Evolutionary conservation across 139 green algal species (phyloP).

Genomic region (Zygnema cylindricum): DNA sequence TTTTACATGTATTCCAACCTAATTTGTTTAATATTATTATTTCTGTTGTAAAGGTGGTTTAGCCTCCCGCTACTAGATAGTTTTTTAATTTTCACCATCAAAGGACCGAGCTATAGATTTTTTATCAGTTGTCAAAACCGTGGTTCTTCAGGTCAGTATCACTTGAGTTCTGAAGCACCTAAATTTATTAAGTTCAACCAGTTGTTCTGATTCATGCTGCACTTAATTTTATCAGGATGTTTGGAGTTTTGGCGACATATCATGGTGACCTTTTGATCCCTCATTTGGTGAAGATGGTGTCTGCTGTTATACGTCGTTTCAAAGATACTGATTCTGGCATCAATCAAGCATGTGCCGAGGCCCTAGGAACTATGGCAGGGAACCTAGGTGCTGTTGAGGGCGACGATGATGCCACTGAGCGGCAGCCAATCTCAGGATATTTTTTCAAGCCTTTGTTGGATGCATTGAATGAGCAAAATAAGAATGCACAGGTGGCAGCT

Average conservation of each 20-base stretch:
- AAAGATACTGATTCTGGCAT: constrained; percentile 34
- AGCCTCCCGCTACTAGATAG: too few relatives aligned
- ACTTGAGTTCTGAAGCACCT: too few relatives aligned
- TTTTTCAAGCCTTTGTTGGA: constrained; percentile 44
- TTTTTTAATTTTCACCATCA: too few relatives aligned
- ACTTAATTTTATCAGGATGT: too few relatives aligned
- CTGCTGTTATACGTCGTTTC: constrained; percentile 34
- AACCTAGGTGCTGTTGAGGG: neutral
- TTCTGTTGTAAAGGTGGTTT: too few relatives aligned
- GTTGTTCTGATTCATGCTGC: too few relatives aligned
- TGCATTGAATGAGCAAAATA: constrained; percentile 40
- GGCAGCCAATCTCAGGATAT: neutral
- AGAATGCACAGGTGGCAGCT: constrained; percentile 34
- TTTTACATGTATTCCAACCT: too few relatives aligned
- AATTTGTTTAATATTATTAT: too few relatives aligned
- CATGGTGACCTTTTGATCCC: constrained; percentile 26
- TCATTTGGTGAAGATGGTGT: constrained; percentile 39
- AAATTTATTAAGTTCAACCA: too few relatives aligned
- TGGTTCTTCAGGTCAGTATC: too few relatives aligned
- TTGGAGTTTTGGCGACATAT: neutral
- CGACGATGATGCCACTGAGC: neutral
- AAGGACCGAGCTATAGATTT: too few relatives aligned
- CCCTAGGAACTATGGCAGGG: constrained; percentile 16
- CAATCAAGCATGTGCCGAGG: constrained; percentile 33
- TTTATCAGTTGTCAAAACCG: too few relatives aligned